A percentile compares a stretch with the other conserved stretches of the same genome.
Evolutionary conservation across 768 basidiomycete species (phyloP).

Genomic region (Inosperma sp.): DNA sequence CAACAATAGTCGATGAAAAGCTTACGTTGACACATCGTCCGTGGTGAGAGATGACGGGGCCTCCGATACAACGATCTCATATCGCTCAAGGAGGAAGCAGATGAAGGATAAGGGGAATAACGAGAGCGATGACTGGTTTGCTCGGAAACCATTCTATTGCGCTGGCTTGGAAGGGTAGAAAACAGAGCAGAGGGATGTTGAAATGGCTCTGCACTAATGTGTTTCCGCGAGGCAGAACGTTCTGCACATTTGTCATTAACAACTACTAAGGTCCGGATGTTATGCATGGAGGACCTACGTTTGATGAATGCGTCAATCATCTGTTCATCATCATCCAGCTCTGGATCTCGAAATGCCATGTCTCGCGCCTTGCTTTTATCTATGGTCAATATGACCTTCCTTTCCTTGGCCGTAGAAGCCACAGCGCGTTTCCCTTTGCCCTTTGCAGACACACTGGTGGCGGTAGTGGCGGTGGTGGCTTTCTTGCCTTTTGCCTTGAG

Average conservation of each 20-base stretch:
- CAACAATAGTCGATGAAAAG: no score
- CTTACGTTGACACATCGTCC: conserved; percentile 68
- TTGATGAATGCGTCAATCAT: conserved; percentile 22
- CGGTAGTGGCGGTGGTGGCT: conserved; percentile 6
- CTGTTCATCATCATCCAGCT: conserved; percentile 19
- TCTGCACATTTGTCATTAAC: no score
- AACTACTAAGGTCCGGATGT: no score
- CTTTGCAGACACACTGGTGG: conserved; percentile 15
- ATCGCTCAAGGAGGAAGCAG: conserved; percentile 4
- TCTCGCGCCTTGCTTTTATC: conserved; percentile 13
- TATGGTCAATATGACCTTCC: conserved; percentile 15
- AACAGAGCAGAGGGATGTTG: conserved; percentile 19
- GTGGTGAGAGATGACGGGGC: conserved; percentile 22
- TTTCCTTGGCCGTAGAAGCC: conserved; percentile 15
- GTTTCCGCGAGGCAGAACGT: conserved; percentile 4
- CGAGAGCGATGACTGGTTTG: conserved; percentile 23
- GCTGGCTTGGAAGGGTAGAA: conserved; percentile 8
- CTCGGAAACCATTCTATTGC: conserved; percentile 10
- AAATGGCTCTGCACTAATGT: conserved; percentile 13
- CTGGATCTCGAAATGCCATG: conserved; percentile 7
- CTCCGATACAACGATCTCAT: conserved; percentile 8
- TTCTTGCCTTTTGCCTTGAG: conserved; percentile 22
- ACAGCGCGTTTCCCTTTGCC: conserved; percentile 25
- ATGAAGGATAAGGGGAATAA: conserved; percentile 34
- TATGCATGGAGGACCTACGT: no score